A percentile compares a stretch with the other conserved stretches of the same genome.
Conservation (phyloP, 805 yeast genomes). For the Candida gorgasii region DNA sequence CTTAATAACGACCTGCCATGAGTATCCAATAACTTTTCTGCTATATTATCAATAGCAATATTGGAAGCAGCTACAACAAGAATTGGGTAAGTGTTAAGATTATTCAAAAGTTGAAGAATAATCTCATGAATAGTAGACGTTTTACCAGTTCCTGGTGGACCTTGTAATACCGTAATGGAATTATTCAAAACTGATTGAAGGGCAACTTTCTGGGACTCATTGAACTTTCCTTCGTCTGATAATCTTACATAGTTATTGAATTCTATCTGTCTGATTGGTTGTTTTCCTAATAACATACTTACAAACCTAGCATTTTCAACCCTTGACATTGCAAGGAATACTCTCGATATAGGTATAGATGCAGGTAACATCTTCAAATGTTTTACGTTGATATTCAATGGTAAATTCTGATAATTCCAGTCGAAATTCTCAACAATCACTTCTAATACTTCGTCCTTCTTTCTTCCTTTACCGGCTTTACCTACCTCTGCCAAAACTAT, state of each 20-base stretch:
- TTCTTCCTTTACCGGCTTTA: conserved; percentile 20
- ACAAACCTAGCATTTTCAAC: conserved; percentile 54
- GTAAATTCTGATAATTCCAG: conserved; percentile 59
- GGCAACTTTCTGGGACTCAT: conserved; percentile 61
- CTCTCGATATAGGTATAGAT: conserved; percentile 62
- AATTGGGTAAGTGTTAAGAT: conserved; percentile 59
- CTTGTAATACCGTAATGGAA: conserved; percentile 49
- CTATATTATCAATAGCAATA: conserved; percentile 74
- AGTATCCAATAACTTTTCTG: conserved; percentile 58
- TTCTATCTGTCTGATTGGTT: conserved; percentile 54
- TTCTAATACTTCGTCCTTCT: conserved; percentile 32
- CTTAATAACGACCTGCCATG: conserved; percentile 55
- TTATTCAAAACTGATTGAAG: conserved; percentile 52
- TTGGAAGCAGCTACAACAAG: conserved; percentile 76
- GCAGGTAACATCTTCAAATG: conserved; percentile 53
- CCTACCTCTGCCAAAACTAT: conserved; percentile 40
- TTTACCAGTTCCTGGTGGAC: conserved; percentile 69
- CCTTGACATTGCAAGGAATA: conserved; percentile 64
- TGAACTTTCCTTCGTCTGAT: conserved; percentile 46
- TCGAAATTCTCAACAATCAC: conserved; percentile 52
- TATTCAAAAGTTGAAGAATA: conserved; percentile 54
- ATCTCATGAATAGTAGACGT: conserved; percentile 46
- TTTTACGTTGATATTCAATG: conserved; percentile 41
- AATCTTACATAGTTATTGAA: conserved; percentile 57
- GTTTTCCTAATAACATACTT: conserved; percentile 55